Base-by-base conservation (phyloP, 352 stramenopile species). In the Thraustotheca clavata region DNA sequence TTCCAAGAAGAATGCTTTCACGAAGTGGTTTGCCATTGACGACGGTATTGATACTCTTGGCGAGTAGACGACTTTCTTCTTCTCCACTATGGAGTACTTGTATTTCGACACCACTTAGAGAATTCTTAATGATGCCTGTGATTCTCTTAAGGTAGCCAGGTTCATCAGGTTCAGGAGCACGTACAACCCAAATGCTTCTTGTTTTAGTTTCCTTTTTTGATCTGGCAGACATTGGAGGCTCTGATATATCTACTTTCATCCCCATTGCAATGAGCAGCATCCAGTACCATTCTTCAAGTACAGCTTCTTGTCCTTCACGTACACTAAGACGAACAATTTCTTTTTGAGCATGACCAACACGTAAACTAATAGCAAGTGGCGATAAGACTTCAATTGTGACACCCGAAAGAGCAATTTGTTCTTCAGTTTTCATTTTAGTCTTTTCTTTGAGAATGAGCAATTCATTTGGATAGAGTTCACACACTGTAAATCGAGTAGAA, bases 241-340 rank as follows among this genome's bases (percentile, higher is more conserved):
- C 57, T 16, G 24, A 20, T 6, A 65, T 33, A 32, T 65, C 57
- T 18, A 65, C 57, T 41, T 65, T 65, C 57, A 65, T 65, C 2
- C 29, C 57, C 57, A 65, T 65, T 2, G 57, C 57, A 6, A 65
- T 33, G 11, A 57, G 57, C 27, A 65, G 57, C 57, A 65, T 65
- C 57, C 57, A 65, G 31, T 27, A 65, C 57, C 57, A 65, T 27
- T 65, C 57, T 27, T 65, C 41, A n/a, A 65, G 57, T 22, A 65
- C 29, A 12, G 24, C 27, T 29, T 65, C 57, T 33, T 65, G 57
- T 20, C 57, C 57, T 38, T 65, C 57, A 11, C 57, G 35, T 16
- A 65, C 57, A 4, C 41, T 57, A 0, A 65, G 38, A 16, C 57
- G 57, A 0, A 65, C 57, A 40, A 65, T 65, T 27, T 65, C 57